Conservation (phyloP, 352 stramenopile species). For the Phytopythium helicoides region DNA sequence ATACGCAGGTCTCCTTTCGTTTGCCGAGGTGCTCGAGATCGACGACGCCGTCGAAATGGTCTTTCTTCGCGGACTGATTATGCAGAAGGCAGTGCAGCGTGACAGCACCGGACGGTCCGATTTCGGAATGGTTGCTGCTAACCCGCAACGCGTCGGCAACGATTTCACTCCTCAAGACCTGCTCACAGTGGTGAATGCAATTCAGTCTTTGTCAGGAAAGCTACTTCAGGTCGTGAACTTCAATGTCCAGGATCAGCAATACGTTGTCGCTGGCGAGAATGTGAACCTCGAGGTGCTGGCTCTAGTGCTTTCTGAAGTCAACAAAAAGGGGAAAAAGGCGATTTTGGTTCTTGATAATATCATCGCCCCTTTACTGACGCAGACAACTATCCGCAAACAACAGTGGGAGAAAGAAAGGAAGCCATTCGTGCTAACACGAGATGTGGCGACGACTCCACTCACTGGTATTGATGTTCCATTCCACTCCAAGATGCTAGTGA, state of each 20-base stretch:
- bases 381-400: slow-evolving; percentile 61
- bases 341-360: slow-evolving; percentile 39
- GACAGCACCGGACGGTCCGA: slow-evolving; percentile 64
- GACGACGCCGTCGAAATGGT: slow-evolving; percentile 81
- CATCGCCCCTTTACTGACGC: slow-evolving; percentile 52
- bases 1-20: slow-evolving; percentile 80
- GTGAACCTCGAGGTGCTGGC: slow-evolving; percentile 81
- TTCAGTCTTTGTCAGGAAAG: slow-evolving; percentile 56
- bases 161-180: slow-evolving; percentile 72
- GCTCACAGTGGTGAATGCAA: slow-evolving; percentile 65
- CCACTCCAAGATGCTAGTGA: slow-evolving; percentile 80
- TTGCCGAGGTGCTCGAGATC: slow-evolving; percentile 62
- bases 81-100: slow-evolving; percentile 54
- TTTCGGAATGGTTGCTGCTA: slow-evolving; percentile 86
- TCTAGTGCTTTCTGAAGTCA: slow-evolving; percentile 47
- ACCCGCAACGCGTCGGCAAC: slow-evolving; percentile 66
- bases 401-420: slow-evolving; percentile 43
- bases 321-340: slow-evolving; percentile 42
- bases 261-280: slow-evolving; percentile 84
- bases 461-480: slow-evolving; percentile 88
- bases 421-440: slow-evolving; percentile 58
- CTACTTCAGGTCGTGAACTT: slow-evolving; percentile 89
- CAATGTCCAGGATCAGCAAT: slow-evolving; percentile 83
- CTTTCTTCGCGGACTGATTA: slow-evolving; percentile 76
- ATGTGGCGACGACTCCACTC: slow-evolving; percentile 78